phyloP scores from a whole-genome alignment of 768 basidiomycete species.

The Lepiota subincarnata region DNA sequence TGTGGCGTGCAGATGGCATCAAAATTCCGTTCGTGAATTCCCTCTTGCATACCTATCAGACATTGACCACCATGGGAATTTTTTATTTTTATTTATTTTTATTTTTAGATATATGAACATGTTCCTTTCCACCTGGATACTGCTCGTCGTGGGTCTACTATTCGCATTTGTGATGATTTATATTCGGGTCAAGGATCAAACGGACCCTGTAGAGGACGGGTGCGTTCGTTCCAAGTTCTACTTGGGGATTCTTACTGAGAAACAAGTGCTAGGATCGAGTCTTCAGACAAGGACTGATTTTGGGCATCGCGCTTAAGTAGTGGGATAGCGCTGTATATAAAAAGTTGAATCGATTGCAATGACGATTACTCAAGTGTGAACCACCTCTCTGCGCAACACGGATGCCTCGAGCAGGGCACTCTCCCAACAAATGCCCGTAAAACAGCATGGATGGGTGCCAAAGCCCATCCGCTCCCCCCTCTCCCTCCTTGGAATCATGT shows the following conservation, averaged over 20 bases:
- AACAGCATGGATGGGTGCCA: too few species aligned
- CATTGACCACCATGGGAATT: neutral
- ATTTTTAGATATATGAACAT: slow-evolving; percentile 57
- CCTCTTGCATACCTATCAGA: neutral
- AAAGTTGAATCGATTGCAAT: too few species aligned
- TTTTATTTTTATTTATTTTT: slow-evolving; percentile 16
- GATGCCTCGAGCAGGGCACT: too few species aligned
- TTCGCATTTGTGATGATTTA: slow-evolving; percentile 75
- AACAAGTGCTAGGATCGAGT: slow-evolving; percentile 37
- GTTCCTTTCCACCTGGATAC: slow-evolving; percentile 71
- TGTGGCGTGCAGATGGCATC: slow-evolving; percentile 68
- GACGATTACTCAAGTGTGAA: too few species aligned
- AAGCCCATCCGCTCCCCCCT: too few species aligned
- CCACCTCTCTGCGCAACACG: too few species aligned
- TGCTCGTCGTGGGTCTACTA: slow-evolving; percentile 59
- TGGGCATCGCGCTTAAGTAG: neutral
- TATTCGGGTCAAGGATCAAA: slow-evolving; percentile 60
- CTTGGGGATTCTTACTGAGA: neutral
- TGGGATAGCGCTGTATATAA: too few species aligned
- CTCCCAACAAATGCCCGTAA: too few species aligned
- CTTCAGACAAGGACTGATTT: too few species aligned
- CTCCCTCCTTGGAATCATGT: too few species aligned
- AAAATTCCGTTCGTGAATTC: slow-evolving; percentile 49
- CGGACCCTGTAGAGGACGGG: slow-evolving; percentile 47
- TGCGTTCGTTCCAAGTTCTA: slow-evolving; percentile 29